Base-by-base conservation (phyloP, 257 asterid species). In the Fraxinus americana region DNA sequence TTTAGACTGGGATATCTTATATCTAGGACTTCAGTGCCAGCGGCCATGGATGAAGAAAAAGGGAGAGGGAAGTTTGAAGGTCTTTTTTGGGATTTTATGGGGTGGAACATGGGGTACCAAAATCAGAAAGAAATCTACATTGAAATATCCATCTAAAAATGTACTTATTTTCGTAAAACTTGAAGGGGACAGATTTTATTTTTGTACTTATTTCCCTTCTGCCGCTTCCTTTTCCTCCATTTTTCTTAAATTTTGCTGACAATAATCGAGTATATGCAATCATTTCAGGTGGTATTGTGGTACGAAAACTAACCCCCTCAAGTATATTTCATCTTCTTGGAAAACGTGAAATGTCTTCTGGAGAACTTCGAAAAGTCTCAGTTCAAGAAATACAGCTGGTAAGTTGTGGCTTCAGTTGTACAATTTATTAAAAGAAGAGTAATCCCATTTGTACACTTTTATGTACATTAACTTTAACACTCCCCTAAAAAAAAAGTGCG, bases 371-470 rank as follows among this genome's bases (percentile, higher is more conserved):
- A 50, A 87, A 76, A 75, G 85, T 87, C 45, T 77, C 87, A 63
- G 75, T 83, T 23, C 83, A 85, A 82, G 89, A 87, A 79, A 83
- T 87, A 83, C 91, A 87, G 78, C 73, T 82, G 88, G 90, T 87
- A 85, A 82, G 87, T 70, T 50, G 34, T 65, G 66, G 71, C n/a
- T 23, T 11, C 29, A 35, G n/a, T 7, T 36, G 27, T 19, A 41
- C 2, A 38, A 34, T 67, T 57, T 7, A 35, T 41, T 25, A n/a
- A 19, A 45, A 25, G 27, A 25, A 25, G 27, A 25, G 27, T 25
- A 25, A 25, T 25, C 27, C 27, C 27, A 25, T 25, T 25, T 25
- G 27, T 25, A 25, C 27, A 25, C 27, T 25, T 25, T 25, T 25
- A 25, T 25, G 27, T 25, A 25, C 27, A 25, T 25, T 25, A 25